Conservation (phyloP, 1,139 yeast species). For the Hyphopichia buzzinii region DNA sequence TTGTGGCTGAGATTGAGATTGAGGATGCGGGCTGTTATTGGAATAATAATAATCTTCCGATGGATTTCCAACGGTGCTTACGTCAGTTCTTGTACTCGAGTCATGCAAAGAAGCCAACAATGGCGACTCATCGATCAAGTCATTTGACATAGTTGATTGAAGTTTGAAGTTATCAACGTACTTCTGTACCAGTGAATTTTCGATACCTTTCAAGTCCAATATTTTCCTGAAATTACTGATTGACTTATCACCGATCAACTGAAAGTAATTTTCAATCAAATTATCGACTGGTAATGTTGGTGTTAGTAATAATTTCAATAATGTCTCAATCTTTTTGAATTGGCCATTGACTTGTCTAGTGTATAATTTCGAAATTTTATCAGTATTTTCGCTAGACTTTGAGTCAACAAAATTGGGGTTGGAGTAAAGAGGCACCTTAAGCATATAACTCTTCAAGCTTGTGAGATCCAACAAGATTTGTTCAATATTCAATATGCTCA, state of each 20-base stretch:
- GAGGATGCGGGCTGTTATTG: background rate
- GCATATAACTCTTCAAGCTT: slow-evolving; percentile 55
- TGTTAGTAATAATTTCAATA: slow-evolving; percentile 65
- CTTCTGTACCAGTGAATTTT: slow-evolving; percentile 43
- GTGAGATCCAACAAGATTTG: slow-evolving; percentile 76
- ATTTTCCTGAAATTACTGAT: slow-evolving; percentile 62
- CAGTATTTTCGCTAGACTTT: slow-evolving; percentile 7
- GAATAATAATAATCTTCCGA: background rate
- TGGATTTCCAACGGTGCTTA: background rate
- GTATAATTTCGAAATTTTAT: slow-evolving; percentile 35
- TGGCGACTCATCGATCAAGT: slow-evolving; percentile 42
- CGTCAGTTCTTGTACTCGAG: background rate
- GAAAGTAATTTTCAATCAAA: slow-evolving; percentile 65
- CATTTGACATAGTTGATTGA: slow-evolving; percentile 53
- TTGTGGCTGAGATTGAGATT: slow-evolving; percentile 3
- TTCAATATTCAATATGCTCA: slow-evolving; percentile 71
- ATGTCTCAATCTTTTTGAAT: slow-evolving; percentile 54
- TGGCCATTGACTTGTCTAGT: slow-evolving; percentile 49
- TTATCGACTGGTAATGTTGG: slow-evolving; percentile 62
- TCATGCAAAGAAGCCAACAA: slow-evolving; percentile 28
- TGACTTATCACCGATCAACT: slow-evolving; percentile 64
- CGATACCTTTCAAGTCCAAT: slow-evolving; percentile 60
- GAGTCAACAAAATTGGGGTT: slow-evolving; percentile 28
- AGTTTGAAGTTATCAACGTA: slow-evolving; percentile 61
- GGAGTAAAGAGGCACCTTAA: slow-evolving; percentile 48